Base-by-base conservation (phyloP, 1,284 basidiomycete species). In the Cryptococcus sp. region DNA sequence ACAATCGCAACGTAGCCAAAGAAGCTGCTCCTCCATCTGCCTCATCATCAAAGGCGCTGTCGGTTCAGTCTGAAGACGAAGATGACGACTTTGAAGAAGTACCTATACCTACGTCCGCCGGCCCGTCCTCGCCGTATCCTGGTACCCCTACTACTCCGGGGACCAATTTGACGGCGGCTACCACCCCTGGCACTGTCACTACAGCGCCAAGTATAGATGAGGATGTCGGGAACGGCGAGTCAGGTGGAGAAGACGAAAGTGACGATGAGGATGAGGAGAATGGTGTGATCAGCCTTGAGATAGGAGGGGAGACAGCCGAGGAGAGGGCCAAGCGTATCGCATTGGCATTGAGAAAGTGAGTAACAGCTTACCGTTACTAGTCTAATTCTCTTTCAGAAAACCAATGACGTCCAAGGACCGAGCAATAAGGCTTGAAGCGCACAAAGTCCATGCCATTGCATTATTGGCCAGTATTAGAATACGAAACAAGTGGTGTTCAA, bases 401-500 rank as follows among this genome's bases (percentile, higher is more conserved):
- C 76, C 76, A 3, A 64, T 78, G 61, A 79, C 78, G 0, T 73
- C 80, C 8, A 74, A 75, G 50, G 89, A 93, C 69, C 84, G 91
- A 13, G 79, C 87, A 20, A 74, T 87, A 13, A 83, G 92, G 22
- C 84, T 93, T 44, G 84, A 88, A 58, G 86, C 85, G 54, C 93
- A 96, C 80, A 93, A 94, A 77, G 80, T 91, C 15, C 93, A 97
- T 69, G 89, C 89, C 2, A 79, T 96, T 5, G 79, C 85, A 16
- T 82, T 97, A 8, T 83, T 98, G 2, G 85, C 85, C 4, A 91
- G 89, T 69, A 87, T 89, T 3, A 79, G 83, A 37, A 79, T 86
- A 16, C 84, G 95, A 46, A 98, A 99, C 74, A 81, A 80, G 54
- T 94, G 90, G 89, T 75, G 93, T 19, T 93, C 92, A 61, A 89